phyloP scores from a whole-genome alignment of 1,284 basidiomycete genomes.

The Agroathelia rolfsii region DNA sequence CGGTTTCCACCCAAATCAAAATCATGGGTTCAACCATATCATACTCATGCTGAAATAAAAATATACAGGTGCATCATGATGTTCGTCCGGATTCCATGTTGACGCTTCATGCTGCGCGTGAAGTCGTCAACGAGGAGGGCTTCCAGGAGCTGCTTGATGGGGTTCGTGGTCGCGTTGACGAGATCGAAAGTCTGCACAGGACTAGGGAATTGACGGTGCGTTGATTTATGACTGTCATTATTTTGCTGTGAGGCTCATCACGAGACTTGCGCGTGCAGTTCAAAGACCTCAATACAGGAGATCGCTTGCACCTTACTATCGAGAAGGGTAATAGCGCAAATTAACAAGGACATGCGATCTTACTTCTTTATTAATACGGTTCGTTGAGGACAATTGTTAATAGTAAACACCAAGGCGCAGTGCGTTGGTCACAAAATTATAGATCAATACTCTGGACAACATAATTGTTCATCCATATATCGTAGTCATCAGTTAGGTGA shows the following conservation, averaged over 20 bases:
- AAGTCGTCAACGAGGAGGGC: conserved; percentile 59
- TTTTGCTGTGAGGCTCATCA: conserved; percentile 2
- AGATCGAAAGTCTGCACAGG: conserved; percentile 63
- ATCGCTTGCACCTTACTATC: conserved; percentile 46
- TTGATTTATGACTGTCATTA: conserved; percentile 9
- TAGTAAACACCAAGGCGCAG: no score
- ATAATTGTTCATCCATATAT: no score
- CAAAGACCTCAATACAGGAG: conserved; percentile 51
- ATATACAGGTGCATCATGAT: conserved; percentile 56
- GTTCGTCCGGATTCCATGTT: conserved; percentile 74
- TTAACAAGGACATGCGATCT: no score
- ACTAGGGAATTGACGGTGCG: conserved; percentile 63
- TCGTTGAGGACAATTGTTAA: neutral
- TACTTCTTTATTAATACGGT: neutral
- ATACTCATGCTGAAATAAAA: neutral
- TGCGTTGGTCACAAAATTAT: no score
- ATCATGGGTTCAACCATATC: conserved; percentile 2
- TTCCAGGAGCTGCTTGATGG: conserved; percentile 65
- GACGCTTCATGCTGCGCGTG: conserved; percentile 56
- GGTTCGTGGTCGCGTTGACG: conserved; percentile 64
- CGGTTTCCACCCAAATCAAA: conserved; percentile 17
- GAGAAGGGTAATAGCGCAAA: conserved; percentile 60
- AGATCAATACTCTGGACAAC: no score
- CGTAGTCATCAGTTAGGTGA: no score
- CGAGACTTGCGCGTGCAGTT: conserved; percentile 31